phyloP scores from a whole-genome alignment of 306 rosid genomes.

The Malus domestica region DNA sequence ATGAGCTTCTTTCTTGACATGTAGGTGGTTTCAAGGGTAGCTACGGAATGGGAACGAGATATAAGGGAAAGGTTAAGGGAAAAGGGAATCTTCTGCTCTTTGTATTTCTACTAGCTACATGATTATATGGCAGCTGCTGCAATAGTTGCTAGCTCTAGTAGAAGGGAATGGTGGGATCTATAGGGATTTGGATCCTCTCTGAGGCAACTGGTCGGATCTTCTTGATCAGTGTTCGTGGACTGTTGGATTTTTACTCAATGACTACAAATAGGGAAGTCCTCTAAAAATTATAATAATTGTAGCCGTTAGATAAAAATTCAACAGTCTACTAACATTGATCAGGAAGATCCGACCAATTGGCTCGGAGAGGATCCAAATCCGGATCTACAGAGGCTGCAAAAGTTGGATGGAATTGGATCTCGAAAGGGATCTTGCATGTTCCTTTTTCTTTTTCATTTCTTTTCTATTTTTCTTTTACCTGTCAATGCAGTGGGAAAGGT shows the following conservation, averaged over 20 bases:
- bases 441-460: not conserved
- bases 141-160: conserved; percentile 10
- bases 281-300: too few relatives aligned
- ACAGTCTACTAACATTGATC: too few relatives aligned
- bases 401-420: conserved; percentile 43
- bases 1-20: conserved; percentile 11
- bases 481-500: conserved; percentile 54
- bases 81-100: conserved; percentile 1
- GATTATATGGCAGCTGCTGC: conserved; percentile 9
- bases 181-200: not conserved
- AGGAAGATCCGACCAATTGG: too few relatives aligned
- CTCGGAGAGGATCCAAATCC: too few relatives aligned
- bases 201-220: too few relatives aligned
- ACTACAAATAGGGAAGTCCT: too few relatives aligned
- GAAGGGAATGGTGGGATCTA: conserved; percentile 12
- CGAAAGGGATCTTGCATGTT: conserved; percentile 24
- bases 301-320: too few relatives aligned
- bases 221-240: too few relatives aligned
- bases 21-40: conserved; percentile 66
- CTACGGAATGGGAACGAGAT: conserved; percentile 29
- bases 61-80: not conserved
- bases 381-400: conserved; percentile 15
- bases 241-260: too few relatives aligned
- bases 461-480: conserved; percentile 17
- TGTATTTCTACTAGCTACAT: not conserved